Evolutionary conservation across 441 rosid genomes (phyloP).

Genomic region (Gossypium lobatum): DNA sequence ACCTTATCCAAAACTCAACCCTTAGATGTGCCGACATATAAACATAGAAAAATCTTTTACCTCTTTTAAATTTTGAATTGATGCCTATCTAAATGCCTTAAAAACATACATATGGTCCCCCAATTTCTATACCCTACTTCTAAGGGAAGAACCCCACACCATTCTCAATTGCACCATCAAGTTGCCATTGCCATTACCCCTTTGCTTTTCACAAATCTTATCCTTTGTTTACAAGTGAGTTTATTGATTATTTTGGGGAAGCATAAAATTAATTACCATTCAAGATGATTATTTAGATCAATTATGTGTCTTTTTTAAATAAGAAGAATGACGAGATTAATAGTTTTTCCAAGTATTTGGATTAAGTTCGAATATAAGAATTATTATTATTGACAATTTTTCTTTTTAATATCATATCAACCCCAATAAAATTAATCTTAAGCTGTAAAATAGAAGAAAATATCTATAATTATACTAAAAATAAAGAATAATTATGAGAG

Average conservation of each 20-base stretch:
- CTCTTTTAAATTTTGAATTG: conserved; percentile 7
- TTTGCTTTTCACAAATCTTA: neutral
- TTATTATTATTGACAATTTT: too few species aligned
- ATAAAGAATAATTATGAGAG: too few species aligned
- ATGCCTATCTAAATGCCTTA: conserved; percentile 7
- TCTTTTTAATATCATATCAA: too few species aligned
- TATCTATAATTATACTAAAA: too few species aligned
- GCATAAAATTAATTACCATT: neutral
- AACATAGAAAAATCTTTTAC: neutral
- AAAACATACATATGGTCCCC: conserved; percentile 14
- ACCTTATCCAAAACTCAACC: too few species aligned
- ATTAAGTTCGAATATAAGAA: too few species aligned
- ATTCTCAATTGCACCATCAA: neutral
- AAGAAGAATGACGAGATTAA: neutral
- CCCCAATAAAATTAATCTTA: too few species aligned
- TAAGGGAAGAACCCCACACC: conserved; percentile 13
- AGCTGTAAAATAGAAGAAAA: too few species aligned
- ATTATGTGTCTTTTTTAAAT: neutral
- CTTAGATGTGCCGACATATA: too few species aligned
- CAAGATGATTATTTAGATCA: neutral
- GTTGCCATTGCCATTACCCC: neutral
- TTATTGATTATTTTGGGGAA: neutral
- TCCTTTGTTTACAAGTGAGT: neutral
- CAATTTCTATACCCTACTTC: conserved; percentile 18
- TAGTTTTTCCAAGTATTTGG: too few species aligned